Conservation (phyloP, 306 rosid species). For the Benincasa hispida region DNA sequence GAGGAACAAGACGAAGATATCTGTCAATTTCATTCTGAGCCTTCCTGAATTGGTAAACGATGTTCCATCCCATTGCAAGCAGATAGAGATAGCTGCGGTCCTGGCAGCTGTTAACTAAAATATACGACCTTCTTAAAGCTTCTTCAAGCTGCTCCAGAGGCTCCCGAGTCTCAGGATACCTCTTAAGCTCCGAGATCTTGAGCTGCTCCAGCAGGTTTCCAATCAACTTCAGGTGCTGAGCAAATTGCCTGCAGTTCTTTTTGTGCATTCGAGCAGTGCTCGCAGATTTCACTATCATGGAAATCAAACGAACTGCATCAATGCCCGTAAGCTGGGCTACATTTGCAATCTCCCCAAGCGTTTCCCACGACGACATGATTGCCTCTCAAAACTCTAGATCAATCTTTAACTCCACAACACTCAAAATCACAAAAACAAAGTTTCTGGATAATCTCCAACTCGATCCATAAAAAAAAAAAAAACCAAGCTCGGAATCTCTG, state of each 20-base stretch:
- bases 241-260: slow-evolving; percentile 87
- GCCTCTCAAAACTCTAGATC: slow-evolving; percentile 21
- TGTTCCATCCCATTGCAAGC: slow-evolving; percentile 98
- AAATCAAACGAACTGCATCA: slow-evolving; percentile 72
- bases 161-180: slow-evolving; percentile 85
- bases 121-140: slow-evolving; percentile 73
- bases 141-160: slow-evolving; percentile 96
- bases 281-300: slow-evolving; percentile 76
- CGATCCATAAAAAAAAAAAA: neutral
- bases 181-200: slow-evolving; percentile 89
- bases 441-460: neutral
- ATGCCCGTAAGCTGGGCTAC: slow-evolving; percentile 78
- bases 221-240: slow-evolving; percentile 79
- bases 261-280: slow-evolving; percentile 90
- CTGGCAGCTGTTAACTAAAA: slow-evolving; percentile 83
- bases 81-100: slow-evolving; percentile 82
- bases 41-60: slow-evolving; percentile 89
- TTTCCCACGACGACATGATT: slow-evolving; percentile 65
- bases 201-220: slow-evolving; percentile 93
- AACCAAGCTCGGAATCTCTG: neutral
- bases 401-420: slow-evolving; percentile 10
- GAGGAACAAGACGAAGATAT: slow-evolving; percentile 76
- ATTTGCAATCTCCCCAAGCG: slow-evolving; percentile 73
- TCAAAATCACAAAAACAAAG: neutral
- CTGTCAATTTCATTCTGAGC: slow-evolving; percentile 95